Percentiles rank a stretch among this genome's conserved stretches.
phyloP scores from a whole-genome alignment of 2,329 filamentous ascomycete genomes.

The Aspergillus fumigatus region DNA sequence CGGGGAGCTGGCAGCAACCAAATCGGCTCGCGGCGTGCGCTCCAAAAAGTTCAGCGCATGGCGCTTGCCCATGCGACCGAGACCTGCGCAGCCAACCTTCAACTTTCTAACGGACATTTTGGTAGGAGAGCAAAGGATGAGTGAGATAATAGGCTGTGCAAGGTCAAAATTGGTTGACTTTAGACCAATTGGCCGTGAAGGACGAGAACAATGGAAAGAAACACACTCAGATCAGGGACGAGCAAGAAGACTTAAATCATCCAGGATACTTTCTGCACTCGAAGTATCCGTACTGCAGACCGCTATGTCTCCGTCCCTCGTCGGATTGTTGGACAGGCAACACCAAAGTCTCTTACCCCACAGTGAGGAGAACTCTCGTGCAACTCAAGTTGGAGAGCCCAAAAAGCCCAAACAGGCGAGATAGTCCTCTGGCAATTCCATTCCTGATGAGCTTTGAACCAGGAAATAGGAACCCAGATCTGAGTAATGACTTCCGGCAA shows the following conservation, averaged over 20 bases:
- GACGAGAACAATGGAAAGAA: neutral
- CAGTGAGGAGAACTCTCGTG: neutral
- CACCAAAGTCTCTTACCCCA: neutral
- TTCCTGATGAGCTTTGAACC: neutral
- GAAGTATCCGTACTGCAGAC: neutral
- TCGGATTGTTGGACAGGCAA: neutral
- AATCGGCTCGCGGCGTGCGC: slow-evolving; percentile 44
- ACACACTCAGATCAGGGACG: neutral
- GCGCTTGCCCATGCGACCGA: slow-evolving; percentile 49
- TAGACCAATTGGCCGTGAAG: neutral
- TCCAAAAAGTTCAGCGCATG: slow-evolving; percentile 49
- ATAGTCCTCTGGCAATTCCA: neutral
- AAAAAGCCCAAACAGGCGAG: neutral
- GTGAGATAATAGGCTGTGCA: neutral
- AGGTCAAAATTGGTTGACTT: neutral
- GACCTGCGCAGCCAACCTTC: slow-evolving; percentile 46
- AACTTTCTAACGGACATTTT: slow-evolving; percentile 31
- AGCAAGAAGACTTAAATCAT: neutral
- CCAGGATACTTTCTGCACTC: neutral
- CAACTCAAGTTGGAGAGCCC: neutral
- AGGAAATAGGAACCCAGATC: neutral
- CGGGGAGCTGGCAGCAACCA: slow-evolving; percentile 48
- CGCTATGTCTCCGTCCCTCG: neutral
- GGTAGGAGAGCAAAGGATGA: neutral
- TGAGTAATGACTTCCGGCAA: neutral